These are phyloP conservation scores for Curvularia spicifera DNA, from an alignment of 2,329 filamentous ascomycete genomes.

Conservation along the genomic window DNA sequence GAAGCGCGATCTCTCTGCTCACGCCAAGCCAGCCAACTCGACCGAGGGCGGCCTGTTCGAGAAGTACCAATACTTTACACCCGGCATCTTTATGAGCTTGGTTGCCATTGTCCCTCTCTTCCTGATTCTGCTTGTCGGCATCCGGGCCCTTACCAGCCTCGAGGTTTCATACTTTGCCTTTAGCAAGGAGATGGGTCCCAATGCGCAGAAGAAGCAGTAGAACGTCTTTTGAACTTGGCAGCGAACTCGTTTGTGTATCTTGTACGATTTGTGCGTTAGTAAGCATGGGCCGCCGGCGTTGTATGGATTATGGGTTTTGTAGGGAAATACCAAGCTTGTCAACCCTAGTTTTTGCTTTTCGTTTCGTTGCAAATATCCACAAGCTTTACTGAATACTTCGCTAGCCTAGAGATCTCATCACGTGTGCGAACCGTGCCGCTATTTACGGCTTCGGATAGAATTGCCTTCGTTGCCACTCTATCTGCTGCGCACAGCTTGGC, in stretches of 20 bases:
- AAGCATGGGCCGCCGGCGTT: slow-evolving; percentile 16
- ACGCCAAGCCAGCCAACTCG: slow-evolving; percentile 35
- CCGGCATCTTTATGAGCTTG: slow-evolving; percentile 89
- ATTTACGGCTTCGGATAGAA: not conserved
- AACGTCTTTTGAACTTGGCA: not conserved
- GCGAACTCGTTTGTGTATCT: slow-evolving; percentile 7
- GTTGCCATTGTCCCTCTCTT: slow-evolving; percentile 74
- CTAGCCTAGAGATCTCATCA: not conserved
- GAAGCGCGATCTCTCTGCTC: slow-evolving; percentile 66
- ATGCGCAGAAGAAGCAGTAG: slow-evolving; percentile 80
- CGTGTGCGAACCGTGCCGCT: not conserved
- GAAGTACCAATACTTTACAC: slow-evolving; percentile 92
- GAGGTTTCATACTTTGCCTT: slow-evolving; percentile 94
- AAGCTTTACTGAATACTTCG: not conserved
- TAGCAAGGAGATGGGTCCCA: slow-evolving; percentile 93
- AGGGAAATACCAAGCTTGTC: slow-evolving; percentile 19
- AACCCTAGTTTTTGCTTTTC: slow-evolving; percentile 1
- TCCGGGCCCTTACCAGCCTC: slow-evolving; percentile 77
- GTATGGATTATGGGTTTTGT: slow-evolving; percentile 8
- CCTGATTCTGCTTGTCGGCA: slow-evolving; percentile 77
- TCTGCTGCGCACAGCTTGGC: not conserved
- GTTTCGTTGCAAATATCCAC: not conserved
- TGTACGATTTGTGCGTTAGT: slow-evolving; percentile 19
- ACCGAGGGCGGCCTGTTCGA: slow-evolving; percentile 69
- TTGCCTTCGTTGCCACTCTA: not conserved